These are phyloP conservation scores for Usnea hakonensis DNA, from an alignment of 495 filamentous ascomycete species.

Conservation along the genomic window DNA sequence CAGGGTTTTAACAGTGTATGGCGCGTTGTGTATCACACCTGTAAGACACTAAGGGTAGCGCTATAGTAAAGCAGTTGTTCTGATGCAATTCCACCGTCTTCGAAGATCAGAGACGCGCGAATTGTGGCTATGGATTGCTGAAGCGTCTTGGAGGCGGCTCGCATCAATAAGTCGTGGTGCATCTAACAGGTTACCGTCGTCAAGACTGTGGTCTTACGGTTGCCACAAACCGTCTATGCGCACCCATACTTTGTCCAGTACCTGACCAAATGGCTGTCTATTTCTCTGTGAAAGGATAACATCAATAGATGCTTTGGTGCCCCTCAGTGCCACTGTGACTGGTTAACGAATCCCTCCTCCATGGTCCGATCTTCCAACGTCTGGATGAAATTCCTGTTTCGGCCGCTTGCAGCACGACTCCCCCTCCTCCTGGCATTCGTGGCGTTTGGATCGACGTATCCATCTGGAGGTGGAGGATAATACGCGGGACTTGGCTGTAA, in stretches of 20 bases:
- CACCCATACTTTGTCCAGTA: not conserved
- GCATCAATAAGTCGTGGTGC: not conserved
- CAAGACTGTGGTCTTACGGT: conserved; percentile 3
- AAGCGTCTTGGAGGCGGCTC: not conserved
- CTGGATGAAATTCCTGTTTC: conserved; percentile 84
- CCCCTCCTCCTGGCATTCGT: conserved; percentile 63
- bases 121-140: not conserved
- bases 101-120: too few relatives aligned
- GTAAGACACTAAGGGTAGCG: not conserved
- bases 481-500: conserved; percentile 95
- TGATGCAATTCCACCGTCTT: not conserved
- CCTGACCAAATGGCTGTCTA: not conserved
- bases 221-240: not conserved
- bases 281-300: not conserved
- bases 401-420: conserved; percentile 58
- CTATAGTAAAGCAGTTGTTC: not conserved
- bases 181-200: not conserved
- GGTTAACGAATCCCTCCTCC: conserved; percentile 71
- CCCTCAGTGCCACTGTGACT: conserved; percentile 55
- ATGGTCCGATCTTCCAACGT: conserved; percentile 89
- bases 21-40: not conserved
- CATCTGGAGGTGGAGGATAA: conserved; percentile 91
- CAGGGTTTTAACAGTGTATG: not conserved
- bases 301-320: not conserved
- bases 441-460: conserved; percentile 55